Percentiles rank a stretch among this genome's conserved stretches.
phyloP scores from a whole-genome alignment of 164 flowering plant genomes.

The Magnolia kwangsiensis region DNA sequence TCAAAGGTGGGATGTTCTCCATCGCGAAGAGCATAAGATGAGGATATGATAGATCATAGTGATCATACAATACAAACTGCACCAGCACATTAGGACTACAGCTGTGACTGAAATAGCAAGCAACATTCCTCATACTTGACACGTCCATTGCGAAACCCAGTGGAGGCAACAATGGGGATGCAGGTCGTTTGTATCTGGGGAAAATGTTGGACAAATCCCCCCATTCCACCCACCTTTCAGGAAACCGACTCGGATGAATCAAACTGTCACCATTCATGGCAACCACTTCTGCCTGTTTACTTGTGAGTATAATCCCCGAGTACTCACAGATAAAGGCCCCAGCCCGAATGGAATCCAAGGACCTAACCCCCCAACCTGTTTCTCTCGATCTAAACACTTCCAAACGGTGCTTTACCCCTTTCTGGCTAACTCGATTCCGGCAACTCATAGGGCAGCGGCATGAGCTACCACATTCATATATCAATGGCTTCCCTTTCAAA shows the following conservation, averaged over 20 bases:
- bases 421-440: conserved; percentile 65
- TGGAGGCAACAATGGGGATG: conserved; percentile 56
- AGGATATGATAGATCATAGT: conserved; percentile 62
- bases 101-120: conserved; percentile 88
- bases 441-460: conserved; percentile 73
- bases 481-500: conserved; percentile 70
- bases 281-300: conserved; percentile 56
- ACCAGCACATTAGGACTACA: conserved; percentile 75
- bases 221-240: conserved; percentile 74
- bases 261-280: conserved; percentile 76
- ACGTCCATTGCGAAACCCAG: conserved; percentile 90
- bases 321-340: conserved; percentile 82
- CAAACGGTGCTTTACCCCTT: conserved; percentile 49
- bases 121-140: conserved; percentile 78
- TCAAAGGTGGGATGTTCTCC: conserved; percentile 90
- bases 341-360: conserved; percentile 68
- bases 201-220: conserved; percentile 73
- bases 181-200: conserved; percentile 43
- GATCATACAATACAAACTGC: conserved; percentile 77
- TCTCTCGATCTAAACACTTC: conserved; percentile 77
- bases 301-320: conserved; percentile 64
- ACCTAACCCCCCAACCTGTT: conserved; percentile 83
- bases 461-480: conserved; percentile 74
- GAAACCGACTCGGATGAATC: conserved; percentile 70
- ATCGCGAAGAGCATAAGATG: conserved; percentile 85